These are phyloP conservation scores for Dictyostelium capitatum DNA, from an alignment of 78 protist species.

Conservation along the genomic window DNA sequence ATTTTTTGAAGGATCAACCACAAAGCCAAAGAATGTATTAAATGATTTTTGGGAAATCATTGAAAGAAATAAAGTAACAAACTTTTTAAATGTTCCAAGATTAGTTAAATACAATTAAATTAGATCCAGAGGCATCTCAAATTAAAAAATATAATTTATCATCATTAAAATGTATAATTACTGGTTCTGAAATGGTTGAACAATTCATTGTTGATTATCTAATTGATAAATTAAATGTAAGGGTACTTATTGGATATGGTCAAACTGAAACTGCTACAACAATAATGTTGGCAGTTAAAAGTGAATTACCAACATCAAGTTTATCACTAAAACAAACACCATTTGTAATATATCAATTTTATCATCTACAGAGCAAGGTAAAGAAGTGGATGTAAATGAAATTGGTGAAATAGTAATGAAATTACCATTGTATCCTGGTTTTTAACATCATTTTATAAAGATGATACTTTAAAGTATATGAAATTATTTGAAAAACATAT, in stretches of 20 bases:
- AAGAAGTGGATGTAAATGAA: neutral
- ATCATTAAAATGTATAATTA: constrained; percentile 43
- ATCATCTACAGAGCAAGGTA: neutral
- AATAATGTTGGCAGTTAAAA: neutral
- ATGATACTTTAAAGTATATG: constrained; percentile 51
- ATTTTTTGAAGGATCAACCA: constrained; percentile 72
- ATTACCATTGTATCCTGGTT: constrained; percentile 89
- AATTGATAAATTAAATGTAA: constrained; percentile 58
- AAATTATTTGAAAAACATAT: neutral
- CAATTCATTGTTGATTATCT: neutral
- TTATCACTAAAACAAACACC: neutral
- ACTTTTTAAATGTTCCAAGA: constrained; percentile 9
- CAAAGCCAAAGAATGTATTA: constrained; percentile 49
- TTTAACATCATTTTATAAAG: constrained; percentile 45
- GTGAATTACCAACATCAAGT: too few species aligned
- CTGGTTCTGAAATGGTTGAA: constrained; percentile 87
- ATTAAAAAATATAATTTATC: neutral
- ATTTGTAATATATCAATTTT: neutral
- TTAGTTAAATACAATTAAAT: neutral
- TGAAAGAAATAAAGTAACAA: constrained; percentile 40
- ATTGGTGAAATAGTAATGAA: constrained; percentile 66
- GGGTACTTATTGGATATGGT: constrained; percentile 90
- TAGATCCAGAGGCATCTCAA: neutral
- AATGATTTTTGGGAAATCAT: constrained; percentile 59
- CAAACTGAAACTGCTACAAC: constrained; percentile 90